Base-by-base conservation (phyloP, 2,329 filamentous ascomycete species). In the Phialemoniopsis sp. region DNA sequence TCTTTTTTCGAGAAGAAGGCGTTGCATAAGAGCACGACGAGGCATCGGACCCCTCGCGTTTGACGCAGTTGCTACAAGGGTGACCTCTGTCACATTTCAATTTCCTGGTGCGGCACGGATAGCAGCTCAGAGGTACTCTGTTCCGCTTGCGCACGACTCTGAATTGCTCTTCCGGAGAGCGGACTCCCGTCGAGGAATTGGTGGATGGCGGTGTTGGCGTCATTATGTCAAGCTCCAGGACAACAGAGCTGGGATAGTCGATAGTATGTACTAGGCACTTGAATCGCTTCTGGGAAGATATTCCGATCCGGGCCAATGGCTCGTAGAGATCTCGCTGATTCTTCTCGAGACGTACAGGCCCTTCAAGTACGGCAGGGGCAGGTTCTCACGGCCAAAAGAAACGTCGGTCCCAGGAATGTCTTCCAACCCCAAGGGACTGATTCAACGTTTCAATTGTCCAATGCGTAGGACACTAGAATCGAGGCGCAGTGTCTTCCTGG, bases 61-160 rank as follows among this genome's bases (percentile, higher is more conserved):
- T 95, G 43, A 88, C 81, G 63, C 91, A 97, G 59, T 97, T 97
- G 66, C 93, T 89, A 67, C 89, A 97, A 40, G 91, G 91, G 49
- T 89, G 80, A 46, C 79, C 82, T 56, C 93, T 83, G 63, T 97
- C 95, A 70, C 91, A 97, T 78, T 96, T 96, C 63, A 69, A 93
- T 87, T 97, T 97, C 68, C 90, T 82, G 54, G 90, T 87, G 57
- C 91, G 78, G 63, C 91, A 97, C 26, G 90, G 88, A 49, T 84
- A 87, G 61, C 91, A 97, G 55, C 89, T 96, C 36, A 97, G 72
- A 34, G 91, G 91, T 13, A 96, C 84, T 43, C 91, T 77, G 57
- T 97, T 96, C 59, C 91, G 80, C 69, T 94, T 95, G 49, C 91
- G 83, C 43, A 96, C 87, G 37, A 96, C 84, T 52, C 88, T 80